Evolutionary conservation across 495 filamentous ascomycete species (phyloP), one percentile per base, ranked within the genome.

Genomic region (Neurospora sp.): DNA sequence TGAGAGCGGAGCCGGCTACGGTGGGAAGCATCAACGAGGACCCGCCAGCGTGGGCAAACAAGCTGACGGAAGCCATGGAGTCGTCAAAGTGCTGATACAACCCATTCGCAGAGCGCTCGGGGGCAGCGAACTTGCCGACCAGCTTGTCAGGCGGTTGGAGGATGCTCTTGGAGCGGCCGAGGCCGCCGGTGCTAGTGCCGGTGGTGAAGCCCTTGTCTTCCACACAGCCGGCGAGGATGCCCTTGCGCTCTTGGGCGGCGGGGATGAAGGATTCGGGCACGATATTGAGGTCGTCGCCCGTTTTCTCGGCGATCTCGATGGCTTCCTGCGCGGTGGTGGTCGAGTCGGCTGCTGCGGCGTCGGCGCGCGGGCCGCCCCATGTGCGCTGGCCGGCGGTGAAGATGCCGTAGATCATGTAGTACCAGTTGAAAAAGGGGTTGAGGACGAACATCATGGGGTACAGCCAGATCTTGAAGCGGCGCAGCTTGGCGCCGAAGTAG

Each of bases 351-450:
- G 90, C 84, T 44, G 93, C 94, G 39, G 96, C 95, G 81, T 99
- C 96, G 0, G 94, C 94, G 74, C 96, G 88, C 27, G 96, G 96
- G 5, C 96, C 96, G 75, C 96, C 96, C 96, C 96, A 99, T 5
- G 96, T 99, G 42, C 96, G 87, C 79, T 98, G 94, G 27, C 95
- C 94, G 27, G 96, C 94, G 6, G 96, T 99, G 79, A 97, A 97
- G 40, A 90, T 90, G 53, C 89, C 89, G 78, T 90, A 90, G 10
- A 97, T 91, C 92, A 97, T 97, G 83, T 98, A 99, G 44, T 93
- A 86, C 96, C 96, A 99, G 81, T 99, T 98, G 86, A 98, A 95
- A 79, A 98, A 97, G 0, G 96, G 96, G 78, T 97, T 98, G 72
- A 98, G 78, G 70, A 97, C 81, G 78, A 98, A 99, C 94, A 99